These are phyloP conservation scores for Amanita brunnescens DNA, from an alignment of 768 basidiomycete genomes.

Conservation along the genomic window DNA sequence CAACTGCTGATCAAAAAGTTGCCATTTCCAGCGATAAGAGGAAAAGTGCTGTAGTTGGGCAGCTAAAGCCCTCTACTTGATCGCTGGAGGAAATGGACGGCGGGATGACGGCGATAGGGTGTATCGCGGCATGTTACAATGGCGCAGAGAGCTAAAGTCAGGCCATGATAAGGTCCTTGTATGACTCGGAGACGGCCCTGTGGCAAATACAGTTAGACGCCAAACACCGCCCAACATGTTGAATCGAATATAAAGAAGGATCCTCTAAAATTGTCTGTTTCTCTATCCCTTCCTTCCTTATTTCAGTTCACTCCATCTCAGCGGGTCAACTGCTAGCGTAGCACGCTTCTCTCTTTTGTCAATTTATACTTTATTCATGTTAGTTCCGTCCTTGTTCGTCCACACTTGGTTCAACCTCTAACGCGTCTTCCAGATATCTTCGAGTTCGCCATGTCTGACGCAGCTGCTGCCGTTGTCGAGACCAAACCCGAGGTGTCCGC, in stretches of 20 bases:
- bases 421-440: slow-evolving; percentile 38
- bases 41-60: slow-evolving; percentile 5
- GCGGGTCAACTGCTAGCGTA: slow-evolving; percentile 45
- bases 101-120: background rate
- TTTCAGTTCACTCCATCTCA: slow-evolving; percentile 37
- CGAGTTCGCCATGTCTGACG: slow-evolving; percentile 63
- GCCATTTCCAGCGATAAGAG: slow-evolving; percentile 19
- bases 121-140: background rate
- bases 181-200: slow-evolving; percentile 21
- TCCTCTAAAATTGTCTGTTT: slow-evolving; percentile 28
- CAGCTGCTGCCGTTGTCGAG: slow-evolving; percentile 32
- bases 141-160: background rate
- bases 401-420: slow-evolving; percentile 12
- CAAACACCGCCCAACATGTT: slow-evolving; percentile 35
- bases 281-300: slow-evolving; percentile 51
- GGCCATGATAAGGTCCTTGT: background rate
- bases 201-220: slow-evolving; percentile 24
- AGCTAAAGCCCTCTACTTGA: background rate
- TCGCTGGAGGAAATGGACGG: background rate
- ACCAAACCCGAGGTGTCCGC: slow-evolving; percentile 25
- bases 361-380: slow-evolving; percentile 45
- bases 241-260: slow-evolving; percentile 38
- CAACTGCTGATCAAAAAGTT: slow-evolving; percentile 22
- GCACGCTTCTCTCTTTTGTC: slow-evolving; percentile 52
- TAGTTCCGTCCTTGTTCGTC: slow-evolving; percentile 17